phyloP scores from a whole-genome alignment of 257 asterid species.

The Nicotiana noctiflora region DNA sequence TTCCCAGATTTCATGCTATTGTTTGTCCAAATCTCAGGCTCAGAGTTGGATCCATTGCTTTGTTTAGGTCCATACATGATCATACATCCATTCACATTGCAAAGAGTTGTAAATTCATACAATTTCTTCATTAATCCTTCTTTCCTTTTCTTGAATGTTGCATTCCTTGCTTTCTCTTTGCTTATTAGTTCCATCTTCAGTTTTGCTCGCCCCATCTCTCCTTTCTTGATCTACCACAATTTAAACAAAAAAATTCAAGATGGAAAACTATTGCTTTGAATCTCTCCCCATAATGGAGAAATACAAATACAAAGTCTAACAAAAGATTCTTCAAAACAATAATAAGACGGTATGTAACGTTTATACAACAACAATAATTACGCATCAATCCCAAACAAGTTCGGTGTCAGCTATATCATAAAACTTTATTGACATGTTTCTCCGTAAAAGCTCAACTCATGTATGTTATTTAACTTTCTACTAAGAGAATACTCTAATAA shows the following conservation, averaged over 20 bases:
- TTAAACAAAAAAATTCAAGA: neutral
- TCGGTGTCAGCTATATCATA: too few species aligned
- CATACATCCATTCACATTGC: conserved; percentile 59
- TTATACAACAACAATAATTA: too few species aligned
- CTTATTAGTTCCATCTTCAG: conserved; percentile 52
- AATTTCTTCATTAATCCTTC: conserved; percentile 50
- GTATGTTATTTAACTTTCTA: neutral
- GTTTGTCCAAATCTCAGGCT: conserved; percentile 53
- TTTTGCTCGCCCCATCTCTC: conserved; percentile 63
- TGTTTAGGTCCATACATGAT: conserved; percentile 49
- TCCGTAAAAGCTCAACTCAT: too few species aligned
- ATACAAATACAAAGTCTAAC: neutral
- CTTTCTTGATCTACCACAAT: neutral
- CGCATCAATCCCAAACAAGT: too few species aligned
- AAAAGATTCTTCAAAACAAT: neutral
- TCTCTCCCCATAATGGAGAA: too few species aligned
- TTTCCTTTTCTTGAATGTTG: conserved; percentile 63
- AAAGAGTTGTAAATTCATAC: conserved; percentile 60
- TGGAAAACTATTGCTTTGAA: neutral
- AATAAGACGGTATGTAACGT: neutral
- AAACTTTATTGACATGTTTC: too few species aligned
- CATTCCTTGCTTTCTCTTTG: conserved; percentile 43
- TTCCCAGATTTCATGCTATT: neutral
- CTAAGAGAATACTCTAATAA: neutral
- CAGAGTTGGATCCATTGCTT: neutral